Percentiles rank a stretch among this genome's conserved stretches.
Conservation (phyloP, 1,139 yeast species). For the Arxiozyma slooffiae region DNA sequence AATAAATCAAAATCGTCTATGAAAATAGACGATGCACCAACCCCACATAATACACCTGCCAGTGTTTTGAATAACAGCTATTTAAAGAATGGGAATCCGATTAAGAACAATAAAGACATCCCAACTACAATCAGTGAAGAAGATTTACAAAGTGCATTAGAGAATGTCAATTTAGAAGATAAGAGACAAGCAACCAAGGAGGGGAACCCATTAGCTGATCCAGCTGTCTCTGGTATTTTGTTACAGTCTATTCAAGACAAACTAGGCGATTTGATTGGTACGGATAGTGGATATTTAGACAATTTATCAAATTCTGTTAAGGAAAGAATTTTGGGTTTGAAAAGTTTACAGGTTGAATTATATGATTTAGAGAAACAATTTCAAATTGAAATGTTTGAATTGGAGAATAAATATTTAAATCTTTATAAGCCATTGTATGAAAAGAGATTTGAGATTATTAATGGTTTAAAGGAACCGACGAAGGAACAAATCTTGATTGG, state of each 20-base stretch:
- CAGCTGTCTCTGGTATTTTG: constrained; percentile 23
- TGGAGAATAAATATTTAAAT: constrained; percentile 71
- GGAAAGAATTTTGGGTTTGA: constrained; percentile 71
- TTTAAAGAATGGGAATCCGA: constrained; percentile 60
- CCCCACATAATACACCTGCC: constrained; percentile 98
- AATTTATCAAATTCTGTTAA: constrained; percentile 66
- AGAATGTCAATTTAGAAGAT: neutral
- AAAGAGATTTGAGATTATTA: constrained; percentile 61
- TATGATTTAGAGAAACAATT: constrained; percentile 81
- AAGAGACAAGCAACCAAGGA: neutral
- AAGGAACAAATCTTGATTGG: constrained; percentile 72
- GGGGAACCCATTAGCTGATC: constrained; percentile 1
- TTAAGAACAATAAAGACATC: constrained; percentile 55
- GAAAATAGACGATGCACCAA: constrained; percentile 88
- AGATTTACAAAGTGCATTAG: constrained; percentile 21
- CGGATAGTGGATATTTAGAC: constrained; percentile 78
- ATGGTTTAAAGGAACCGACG: constrained; percentile 70
- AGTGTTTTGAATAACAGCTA: constrained; percentile 65
- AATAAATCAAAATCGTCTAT: constrained; percentile 31
- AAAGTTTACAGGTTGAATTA: constrained; percentile 74
- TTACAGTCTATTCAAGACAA: constrained; percentile 74
- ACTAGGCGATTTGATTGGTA: constrained; percentile 74
- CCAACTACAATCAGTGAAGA: constrained; percentile 69
- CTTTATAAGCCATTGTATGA: constrained; percentile 71
- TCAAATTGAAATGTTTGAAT: constrained; percentile 76